These are phyloP conservation scores for Trypanosoma cruzi DNA, from an alignment of 208 protist genomes.

Conservation along the genomic window DNA sequence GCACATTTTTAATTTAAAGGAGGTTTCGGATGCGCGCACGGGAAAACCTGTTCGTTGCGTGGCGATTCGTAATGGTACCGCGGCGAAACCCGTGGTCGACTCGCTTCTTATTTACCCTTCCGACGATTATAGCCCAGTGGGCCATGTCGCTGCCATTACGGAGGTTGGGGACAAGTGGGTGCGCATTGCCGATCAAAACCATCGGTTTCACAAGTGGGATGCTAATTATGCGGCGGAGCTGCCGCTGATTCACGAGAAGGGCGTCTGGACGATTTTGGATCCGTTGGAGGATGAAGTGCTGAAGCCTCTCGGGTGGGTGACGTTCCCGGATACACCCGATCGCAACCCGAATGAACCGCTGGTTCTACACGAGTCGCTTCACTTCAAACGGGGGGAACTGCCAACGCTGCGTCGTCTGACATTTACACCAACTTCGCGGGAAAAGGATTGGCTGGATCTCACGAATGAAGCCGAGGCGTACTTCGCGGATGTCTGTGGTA, in stretches of 20 bases:
- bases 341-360: conserved; percentile 45
- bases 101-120: conserved; percentile 81
- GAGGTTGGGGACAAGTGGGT: conserved; percentile 87
- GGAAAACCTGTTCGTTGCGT: conserved; percentile 49
- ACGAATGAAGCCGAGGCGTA: conserved; percentile 72
- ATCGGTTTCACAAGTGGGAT: conserved; percentile 84
- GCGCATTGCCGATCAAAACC: conserved; percentile 87
- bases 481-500: conserved; percentile 83
- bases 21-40: conserved; percentile 65
- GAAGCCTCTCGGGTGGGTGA: conserved; percentile 82
- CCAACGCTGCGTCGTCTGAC: conserved; percentile 58
- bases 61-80: conserved; percentile 58
- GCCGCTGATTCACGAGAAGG: conserved; percentile 47
- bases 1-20: conserved; percentile 73
- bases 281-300: conserved; percentile 47
- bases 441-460: conserved; percentile 77
- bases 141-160: conserved; percentile 86
- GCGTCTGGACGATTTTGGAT: conserved; percentile 75
- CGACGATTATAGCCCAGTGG: conserved; percentile 41
- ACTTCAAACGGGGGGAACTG: conserved; percentile 45
- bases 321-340: conserved; percentile 74
- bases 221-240: conserved; percentile 59
- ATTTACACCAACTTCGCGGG: conserved; percentile 46
- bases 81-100: conserved; percentile 67
- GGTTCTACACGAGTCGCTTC: conserved; percentile 61